Evolutionary conservation across 352 stramenopile species (phyloP).

Genomic region (Globisporangium iwayamae): DNA sequence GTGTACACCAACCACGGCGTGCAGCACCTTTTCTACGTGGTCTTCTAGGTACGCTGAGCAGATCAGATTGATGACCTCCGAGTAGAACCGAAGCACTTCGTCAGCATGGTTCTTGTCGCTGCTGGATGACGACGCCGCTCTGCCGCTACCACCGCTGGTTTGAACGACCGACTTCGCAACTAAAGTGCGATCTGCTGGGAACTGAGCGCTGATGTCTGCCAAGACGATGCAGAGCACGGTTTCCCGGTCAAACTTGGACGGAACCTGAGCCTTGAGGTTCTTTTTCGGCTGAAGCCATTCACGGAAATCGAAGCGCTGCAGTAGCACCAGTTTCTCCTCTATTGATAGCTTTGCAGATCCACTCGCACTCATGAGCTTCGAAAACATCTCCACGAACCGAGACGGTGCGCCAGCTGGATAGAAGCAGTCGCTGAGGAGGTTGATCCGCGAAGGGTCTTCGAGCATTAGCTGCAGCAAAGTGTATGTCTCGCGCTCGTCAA

Average conservation of each 20-base stretch:
- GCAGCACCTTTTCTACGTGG: slow-evolving; percentile 78
- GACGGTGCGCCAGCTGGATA: slow-evolving; percentile 64
- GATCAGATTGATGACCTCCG: slow-evolving; percentile 66
- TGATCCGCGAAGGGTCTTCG: slow-evolving; percentile 77
- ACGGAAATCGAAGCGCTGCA: slow-evolving; percentile 76
- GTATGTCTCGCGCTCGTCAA: slow-evolving; percentile 81
- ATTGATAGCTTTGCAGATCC: slow-evolving; percentile 60
- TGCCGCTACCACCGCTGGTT: slow-evolving; percentile 16
- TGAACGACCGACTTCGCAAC: slow-evolving; percentile 9
- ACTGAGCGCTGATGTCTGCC: slow-evolving; percentile 58
- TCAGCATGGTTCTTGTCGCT: slow-evolving; percentile 26
- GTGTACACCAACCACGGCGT: slow-evolving; percentile 74
- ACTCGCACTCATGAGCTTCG: slow-evolving; percentile 77
- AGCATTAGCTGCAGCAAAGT: slow-evolving; percentile 82
- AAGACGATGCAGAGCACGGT: slow-evolving; percentile 78
- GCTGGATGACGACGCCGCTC: neutral
- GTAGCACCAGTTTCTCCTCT: slow-evolving; percentile 68
- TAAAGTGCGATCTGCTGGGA: slow-evolving; percentile 41
- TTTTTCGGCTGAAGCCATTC: slow-evolving; percentile 64
- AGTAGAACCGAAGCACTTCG: slow-evolving; percentile 69
- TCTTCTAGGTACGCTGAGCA: slow-evolving; percentile 66
- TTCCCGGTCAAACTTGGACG: slow-evolving; percentile 80
- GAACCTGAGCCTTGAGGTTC: slow-evolving; percentile 20
- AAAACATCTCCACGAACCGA: slow-evolving; percentile 86
- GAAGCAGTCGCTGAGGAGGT: slow-evolving; percentile 80